phyloP scores from a whole-genome alignment of 2,329 filamentous ascomycete species.

The Macrophomina tecta region DNA sequence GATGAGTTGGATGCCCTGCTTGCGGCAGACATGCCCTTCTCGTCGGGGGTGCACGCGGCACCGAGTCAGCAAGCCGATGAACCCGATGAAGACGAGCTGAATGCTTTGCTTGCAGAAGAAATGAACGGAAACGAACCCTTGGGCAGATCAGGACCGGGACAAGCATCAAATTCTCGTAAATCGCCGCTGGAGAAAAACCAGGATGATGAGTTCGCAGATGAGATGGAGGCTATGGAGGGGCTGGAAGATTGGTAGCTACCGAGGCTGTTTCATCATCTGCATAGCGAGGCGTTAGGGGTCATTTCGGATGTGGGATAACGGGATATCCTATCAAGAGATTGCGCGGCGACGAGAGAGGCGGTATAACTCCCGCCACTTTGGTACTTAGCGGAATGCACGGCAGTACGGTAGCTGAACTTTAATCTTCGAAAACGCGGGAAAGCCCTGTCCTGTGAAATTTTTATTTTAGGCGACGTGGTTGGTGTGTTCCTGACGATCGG shows the following conservation, averaged over 20 bases:
- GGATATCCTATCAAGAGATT: conserved; percentile 25
- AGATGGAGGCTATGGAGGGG: conserved; percentile 48
- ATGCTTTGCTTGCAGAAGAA: conserved; percentile 58
- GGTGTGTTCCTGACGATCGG: conserved; percentile 18
- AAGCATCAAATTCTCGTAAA: conserved; percentile 21
- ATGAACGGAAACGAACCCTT: conserved; percentile 22
- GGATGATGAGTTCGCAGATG: conserved; percentile 46
- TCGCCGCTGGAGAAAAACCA: conserved; percentile 27
- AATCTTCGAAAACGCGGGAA: not conserved
- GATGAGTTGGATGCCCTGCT: conserved; percentile 62
- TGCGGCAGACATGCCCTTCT: conserved; percentile 48
- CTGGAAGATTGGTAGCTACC: conserved; percentile 43
- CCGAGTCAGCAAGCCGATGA: conserved; percentile 31
- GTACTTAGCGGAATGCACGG: conserved; percentile 21
- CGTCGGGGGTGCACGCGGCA: not conserved
- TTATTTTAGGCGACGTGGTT: conserved; percentile 17
- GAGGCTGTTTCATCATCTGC: conserved; percentile 28
- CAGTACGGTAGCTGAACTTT: conserved; percentile 14
- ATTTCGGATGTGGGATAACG: conserved; percentile 21
- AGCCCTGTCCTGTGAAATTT: conserved; percentile 2
- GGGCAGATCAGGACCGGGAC: conserved; percentile 19
- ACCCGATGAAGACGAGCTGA: conserved; percentile 60
- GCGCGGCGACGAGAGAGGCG: conserved; percentile 19
- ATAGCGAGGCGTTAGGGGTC: conserved; percentile 27
- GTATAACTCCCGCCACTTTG: conserved; percentile 4